Evolutionary conservation across 495 filamentous ascomycete genomes (phyloP).

Genomic region (Cladorrhinum samala): DNA sequence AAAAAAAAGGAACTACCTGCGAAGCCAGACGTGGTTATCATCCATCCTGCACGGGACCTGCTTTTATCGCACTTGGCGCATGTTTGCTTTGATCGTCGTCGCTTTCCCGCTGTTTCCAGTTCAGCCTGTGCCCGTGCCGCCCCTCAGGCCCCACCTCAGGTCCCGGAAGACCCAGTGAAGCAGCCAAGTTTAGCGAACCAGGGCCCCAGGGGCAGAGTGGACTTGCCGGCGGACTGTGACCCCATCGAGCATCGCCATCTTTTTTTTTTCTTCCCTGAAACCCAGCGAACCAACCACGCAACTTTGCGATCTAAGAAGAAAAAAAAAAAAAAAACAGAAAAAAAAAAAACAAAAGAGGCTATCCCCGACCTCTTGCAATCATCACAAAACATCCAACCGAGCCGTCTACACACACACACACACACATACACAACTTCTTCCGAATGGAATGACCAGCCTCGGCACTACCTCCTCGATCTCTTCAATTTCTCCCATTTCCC

Average conservation of each 20-base stretch:
- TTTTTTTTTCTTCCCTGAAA: constrained; percentile 5
- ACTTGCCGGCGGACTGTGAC: constrained; percentile 5
- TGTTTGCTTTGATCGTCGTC: background rate
- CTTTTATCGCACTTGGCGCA: constrained; percentile 15
- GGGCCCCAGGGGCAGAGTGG: background rate
- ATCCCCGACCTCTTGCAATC: constrained; percentile 7
- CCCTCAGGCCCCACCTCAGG: constrained; percentile 21
- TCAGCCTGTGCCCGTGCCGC: constrained; percentile 26
- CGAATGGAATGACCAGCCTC: constrained; percentile 13
- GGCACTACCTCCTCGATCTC: constrained; percentile 10
- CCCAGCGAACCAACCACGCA: too few species aligned
- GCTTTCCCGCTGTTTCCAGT: constrained; percentile 1
- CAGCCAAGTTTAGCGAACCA: background rate
- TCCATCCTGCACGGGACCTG: too few species aligned
- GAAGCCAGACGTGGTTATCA: too few species aligned
- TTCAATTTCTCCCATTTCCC: constrained; percentile 10
- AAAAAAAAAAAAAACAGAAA: background rate
- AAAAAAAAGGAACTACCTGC: too few species aligned
- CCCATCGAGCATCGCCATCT: constrained; percentile 14
- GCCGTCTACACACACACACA: background rate
- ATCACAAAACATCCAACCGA: constrained; percentile 15
- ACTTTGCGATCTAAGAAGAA: constrained; percentile 8
- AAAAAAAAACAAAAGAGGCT: background rate
- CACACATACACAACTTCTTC: background rate
- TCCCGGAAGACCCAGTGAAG: constrained; percentile 17